Evolutionary conservation across 2,329 filamentous ascomycete species (phyloP).

Genomic region (Coleophoma crateriformis): DNA sequence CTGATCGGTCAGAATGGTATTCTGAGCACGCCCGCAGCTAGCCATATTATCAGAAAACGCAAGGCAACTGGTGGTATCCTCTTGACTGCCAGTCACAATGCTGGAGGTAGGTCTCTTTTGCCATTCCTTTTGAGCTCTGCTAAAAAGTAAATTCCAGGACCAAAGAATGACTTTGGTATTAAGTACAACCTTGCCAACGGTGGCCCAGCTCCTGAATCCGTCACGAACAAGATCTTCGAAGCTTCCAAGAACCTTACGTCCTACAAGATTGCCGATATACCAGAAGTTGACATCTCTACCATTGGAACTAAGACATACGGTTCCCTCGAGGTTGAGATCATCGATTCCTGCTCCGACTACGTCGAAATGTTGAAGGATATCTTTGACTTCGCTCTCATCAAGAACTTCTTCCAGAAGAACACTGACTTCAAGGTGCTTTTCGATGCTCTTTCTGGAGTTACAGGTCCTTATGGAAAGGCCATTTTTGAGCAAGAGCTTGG

Average conservation of each 20-base stretch:
- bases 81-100: constrained; percentile 96
- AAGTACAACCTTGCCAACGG: constrained; percentile 99
- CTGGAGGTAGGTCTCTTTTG: constrained; percentile 61
- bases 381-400: constrained; percentile 96
- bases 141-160: constrained; percentile 48
- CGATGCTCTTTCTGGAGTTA: constrained; percentile 90
- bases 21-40: constrained; percentile 91
- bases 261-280: constrained; percentile 88
- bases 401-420: constrained; percentile 82
- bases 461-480: constrained; percentile 87
- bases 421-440: constrained; percentile 96
- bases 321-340: constrained; percentile 84
- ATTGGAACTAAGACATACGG: constrained; percentile 84
- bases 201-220: constrained; percentile 88
- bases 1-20: constrained; percentile 95
- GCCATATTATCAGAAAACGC: constrained; percentile 89
- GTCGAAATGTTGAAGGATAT: constrained; percentile 95
- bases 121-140: constrained; percentile 1
- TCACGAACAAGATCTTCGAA: constrained; percentile 97
- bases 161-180: constrained; percentile 95
- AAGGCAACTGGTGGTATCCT: constrained; percentile 96
- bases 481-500: constrained; percentile 95
- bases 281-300: constrained; percentile 76
- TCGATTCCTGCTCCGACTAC: constrained; percentile 91
- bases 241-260: constrained; percentile 82